Conservation (phyloP, 805 yeast species). For the Suhomyces sp. region DNA sequence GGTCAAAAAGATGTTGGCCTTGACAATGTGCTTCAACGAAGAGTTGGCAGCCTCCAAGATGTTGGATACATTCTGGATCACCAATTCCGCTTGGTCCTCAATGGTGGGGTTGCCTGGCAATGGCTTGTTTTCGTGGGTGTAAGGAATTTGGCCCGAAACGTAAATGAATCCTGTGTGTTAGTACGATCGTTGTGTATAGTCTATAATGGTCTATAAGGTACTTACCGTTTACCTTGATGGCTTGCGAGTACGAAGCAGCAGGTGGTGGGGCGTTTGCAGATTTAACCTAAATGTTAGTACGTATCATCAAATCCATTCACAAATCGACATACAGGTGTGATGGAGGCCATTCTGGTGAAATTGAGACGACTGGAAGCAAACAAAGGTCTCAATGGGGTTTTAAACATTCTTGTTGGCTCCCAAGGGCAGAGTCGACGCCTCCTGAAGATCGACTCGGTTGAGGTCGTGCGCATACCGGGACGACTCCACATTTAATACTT, state of each 20-base stretch:
- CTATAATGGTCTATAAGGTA: not conserved
- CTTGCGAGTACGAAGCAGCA: conserved; percentile 96
- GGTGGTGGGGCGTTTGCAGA: conserved; percentile 90
- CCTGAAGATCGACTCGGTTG: not conserved
- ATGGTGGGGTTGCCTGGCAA: conserved; percentile 65
- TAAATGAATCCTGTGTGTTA: conserved; percentile 63
- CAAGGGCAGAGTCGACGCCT: not conserved
- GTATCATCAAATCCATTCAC: not conserved
- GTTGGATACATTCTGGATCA: conserved; percentile 60
- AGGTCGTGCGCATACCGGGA: not conserved
- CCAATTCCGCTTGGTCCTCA: conserved; percentile 75
- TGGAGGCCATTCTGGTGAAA: conserved; percentile 24
- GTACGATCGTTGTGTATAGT: conserved; percentile 4
- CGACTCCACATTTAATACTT: no score
- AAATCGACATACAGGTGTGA: conserved; percentile 31
- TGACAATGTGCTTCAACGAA: conserved; percentile 76
- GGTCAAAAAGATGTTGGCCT: conserved; percentile 84
- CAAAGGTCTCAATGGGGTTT: conserved; percentile 16
- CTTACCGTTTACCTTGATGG: conserved; percentile 74
- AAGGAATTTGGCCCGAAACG: conserved; percentile 94
- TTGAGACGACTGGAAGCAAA: conserved; percentile 8
- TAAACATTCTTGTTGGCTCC: conserved; percentile 13
- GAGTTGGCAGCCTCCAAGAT: conserved; percentile 86
- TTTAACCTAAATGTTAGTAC: conserved; percentile 44
- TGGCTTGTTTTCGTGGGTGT: conserved; percentile 76